A percentile compares a stretch with the other conserved stretches of the same genome.
These are phyloP conservation scores for Arthonia radiata DNA, from an alignment of 495 filamentous ascomycete genomes.

Conservation along the genomic window DNA sequence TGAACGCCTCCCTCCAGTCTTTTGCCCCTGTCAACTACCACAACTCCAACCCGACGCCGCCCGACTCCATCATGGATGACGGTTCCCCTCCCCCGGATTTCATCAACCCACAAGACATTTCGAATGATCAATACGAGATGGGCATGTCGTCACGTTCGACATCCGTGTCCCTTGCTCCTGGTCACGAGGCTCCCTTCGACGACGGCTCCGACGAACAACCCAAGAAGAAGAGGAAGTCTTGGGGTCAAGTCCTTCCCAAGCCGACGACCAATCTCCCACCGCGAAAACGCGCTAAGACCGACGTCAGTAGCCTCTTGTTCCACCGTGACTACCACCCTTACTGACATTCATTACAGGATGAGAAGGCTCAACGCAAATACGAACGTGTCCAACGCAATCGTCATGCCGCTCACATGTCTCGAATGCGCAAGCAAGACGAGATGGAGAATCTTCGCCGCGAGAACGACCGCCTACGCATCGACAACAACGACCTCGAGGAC, in stretches of 20 bases:
- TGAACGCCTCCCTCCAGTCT: too few species aligned
- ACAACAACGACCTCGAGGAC: constrained; percentile 46
- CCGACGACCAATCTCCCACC: constrained; percentile 94
- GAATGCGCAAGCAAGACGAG: constrained; percentile 85
- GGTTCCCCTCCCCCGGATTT: too few species aligned
- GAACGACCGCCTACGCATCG: constrained; percentile 37
- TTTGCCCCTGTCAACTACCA: too few species aligned
- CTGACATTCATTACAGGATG: constrained; percentile 28
- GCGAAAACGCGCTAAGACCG: constrained; percentile 26
- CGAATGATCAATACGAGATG: too few species aligned
- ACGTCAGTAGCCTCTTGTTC: constrained; percentile 2
- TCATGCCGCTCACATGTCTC: constrained; percentile 80
- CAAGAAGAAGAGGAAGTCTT: constrained; percentile 91
- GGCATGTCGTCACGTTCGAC: too few species aligned
- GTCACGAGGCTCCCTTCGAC: too few species aligned
- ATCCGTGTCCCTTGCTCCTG: too few species aligned
- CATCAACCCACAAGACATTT: too few species aligned
- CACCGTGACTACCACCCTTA: constrained; percentile 4
- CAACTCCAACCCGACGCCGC: too few species aligned
- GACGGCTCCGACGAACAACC: constrained; percentile 42
- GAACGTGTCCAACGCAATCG: constrained; percentile 93
- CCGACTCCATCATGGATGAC: too few species aligned
- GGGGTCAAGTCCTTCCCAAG: constrained; percentile 90
- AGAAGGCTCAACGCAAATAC: constrained; percentile 94
- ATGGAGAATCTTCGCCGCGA: constrained; percentile 68